Evolutionary conservation across 805 yeast species (phyloP).

Genomic region (Vanderwaltozyma polyspora): DNA sequence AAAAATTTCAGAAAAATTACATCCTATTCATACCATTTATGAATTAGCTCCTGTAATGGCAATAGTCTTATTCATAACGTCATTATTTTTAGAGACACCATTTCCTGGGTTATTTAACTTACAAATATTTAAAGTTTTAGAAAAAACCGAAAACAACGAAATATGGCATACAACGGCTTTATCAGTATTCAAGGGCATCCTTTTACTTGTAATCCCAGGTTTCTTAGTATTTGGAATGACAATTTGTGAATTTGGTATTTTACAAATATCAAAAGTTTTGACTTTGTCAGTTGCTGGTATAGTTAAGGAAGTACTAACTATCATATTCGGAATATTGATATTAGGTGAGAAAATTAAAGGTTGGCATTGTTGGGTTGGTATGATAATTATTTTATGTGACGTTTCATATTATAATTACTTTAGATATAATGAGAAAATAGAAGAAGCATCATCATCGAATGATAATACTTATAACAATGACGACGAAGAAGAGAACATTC

Average conservation of each 20-base stretch:
- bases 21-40: conserved; percentile 76
- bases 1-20: conserved; percentile 14
- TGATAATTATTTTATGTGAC: conserved; percentile 62
- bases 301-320: conserved; percentile 82
- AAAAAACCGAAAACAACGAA: conserved; percentile 4
- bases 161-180: conserved; percentile 4
- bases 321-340: conserved; percentile 50
- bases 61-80: conserved; percentile 46
- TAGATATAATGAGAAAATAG: conserved; percentile 28
- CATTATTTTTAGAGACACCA: conserved; percentile 58
- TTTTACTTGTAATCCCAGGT: conserved; percentile 69
- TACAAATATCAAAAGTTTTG: conserved; percentile 71
- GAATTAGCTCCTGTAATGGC: conserved; percentile 83
- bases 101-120: conserved; percentile 17
- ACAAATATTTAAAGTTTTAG: conserved; percentile 11
- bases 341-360: conserved; percentile 62
- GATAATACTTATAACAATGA: too few species aligned
- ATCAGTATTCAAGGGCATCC: conserved; percentile 40
- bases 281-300: conserved; percentile 88
- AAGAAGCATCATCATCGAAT: too few species aligned
- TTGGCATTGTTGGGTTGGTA: conserved; percentile 58
- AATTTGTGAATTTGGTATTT: conserved; percentile 69
- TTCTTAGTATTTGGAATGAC: conserved; percentile 83
- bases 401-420: conserved; percentile 75
- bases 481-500: too few species aligned